Evolutionary conservation across 2,329 filamentous ascomycete species (phyloP).

Genomic region (Aspergillus glaucus): DNA sequence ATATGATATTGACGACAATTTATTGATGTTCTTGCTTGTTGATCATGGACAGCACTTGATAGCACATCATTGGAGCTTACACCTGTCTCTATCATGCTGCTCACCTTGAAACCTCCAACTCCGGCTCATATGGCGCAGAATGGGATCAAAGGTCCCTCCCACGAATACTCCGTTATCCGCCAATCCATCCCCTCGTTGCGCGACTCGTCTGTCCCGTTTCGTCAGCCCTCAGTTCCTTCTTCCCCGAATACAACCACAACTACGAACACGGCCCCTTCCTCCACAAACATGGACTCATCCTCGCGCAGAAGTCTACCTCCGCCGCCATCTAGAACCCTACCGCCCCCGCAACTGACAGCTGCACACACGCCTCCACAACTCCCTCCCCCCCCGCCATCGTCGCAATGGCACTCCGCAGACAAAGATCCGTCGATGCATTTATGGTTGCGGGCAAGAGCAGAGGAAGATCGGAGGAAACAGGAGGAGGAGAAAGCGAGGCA

Average conservation of each 20-base stretch:
- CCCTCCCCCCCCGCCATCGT: constrained; percentile 55
- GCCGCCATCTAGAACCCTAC: constrained; percentile 59
- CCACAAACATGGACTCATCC: constrained; percentile 60
- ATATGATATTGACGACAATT: too few relatives aligned
- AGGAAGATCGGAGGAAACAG: constrained; percentile 60
- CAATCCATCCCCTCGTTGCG: constrained; percentile 36
- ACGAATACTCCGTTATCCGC: constrained; percentile 44
- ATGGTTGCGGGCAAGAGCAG: constrained; percentile 64
- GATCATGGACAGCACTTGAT: too few relatives aligned
- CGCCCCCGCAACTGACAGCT: constrained; percentile 33
- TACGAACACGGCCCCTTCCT: constrained; percentile 28
- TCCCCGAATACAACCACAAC: constrained; percentile 20
- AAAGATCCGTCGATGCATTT: constrained; percentile 57
- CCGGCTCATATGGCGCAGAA: constrained; percentile 36
- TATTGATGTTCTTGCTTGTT: too few relatives aligned
- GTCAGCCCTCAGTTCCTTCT: constrained; percentile 23
- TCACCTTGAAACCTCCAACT: constrained; percentile 44
- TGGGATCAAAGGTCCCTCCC: constrained; percentile 42
- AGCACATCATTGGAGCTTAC: too few relatives aligned
- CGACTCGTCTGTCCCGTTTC: constrained; percentile 25
- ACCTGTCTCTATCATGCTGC: constrained; percentile 36
- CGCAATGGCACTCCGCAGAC: constrained; percentile 61
- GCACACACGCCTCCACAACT: constrained; percentile 35
- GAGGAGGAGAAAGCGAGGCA: constrained; percentile 64
- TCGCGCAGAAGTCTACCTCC: constrained; percentile 61